A percentile compares a stretch with the other conserved stretches of the same genome.
Conservation (phyloP, 2,329 filamentous ascomycete genomes). For the Mycosphaerella arachidis region DNA sequence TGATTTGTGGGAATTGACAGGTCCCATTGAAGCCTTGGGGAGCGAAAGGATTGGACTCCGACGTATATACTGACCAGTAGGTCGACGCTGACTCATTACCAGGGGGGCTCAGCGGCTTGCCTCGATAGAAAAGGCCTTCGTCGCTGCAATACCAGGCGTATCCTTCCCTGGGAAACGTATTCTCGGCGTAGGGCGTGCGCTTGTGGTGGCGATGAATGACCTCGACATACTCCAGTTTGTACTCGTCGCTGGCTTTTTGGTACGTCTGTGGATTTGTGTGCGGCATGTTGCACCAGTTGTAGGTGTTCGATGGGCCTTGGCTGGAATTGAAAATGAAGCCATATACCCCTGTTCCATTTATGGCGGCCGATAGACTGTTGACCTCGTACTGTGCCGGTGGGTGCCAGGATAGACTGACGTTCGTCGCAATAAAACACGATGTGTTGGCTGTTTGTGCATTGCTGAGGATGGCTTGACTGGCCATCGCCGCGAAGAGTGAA, state of each 20-base stretch:
- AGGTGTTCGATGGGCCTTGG: constrained; percentile 55
- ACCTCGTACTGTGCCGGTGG: constrained; percentile 52
- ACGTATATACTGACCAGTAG: constrained; percentile 63
- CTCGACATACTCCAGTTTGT: constrained; percentile 69
- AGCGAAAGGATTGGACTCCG: constrained; percentile 61
- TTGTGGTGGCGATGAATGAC: constrained; percentile 83
- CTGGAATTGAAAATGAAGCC: constrained; percentile 69
- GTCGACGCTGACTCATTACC: constrained; percentile 51
- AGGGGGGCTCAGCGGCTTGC: constrained; percentile 48
- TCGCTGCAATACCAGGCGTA: constrained; percentile 71
- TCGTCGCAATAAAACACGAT: constrained; percentile 11
- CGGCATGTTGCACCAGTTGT: constrained; percentile 87
- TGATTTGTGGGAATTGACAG: constrained; percentile 80
- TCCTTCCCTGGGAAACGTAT: constrained; percentile 69
- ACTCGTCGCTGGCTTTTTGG: constrained; percentile 46
- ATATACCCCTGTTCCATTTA: constrained; percentile 60
- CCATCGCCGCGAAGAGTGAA: constrained; percentile 18
- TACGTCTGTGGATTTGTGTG: constrained; percentile 70
- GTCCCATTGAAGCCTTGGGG: constrained; percentile 65
- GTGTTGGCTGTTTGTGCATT: not conserved
- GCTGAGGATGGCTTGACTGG: constrained; percentile 1
- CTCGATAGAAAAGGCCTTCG: constrained; percentile 65
- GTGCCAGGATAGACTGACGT: constrained; percentile 52
- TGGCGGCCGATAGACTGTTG: constrained; percentile 57
- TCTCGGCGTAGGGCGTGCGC: constrained; percentile 72